Base-by-base conservation (phyloP, 495 filamentous ascomycete genomes). In the Clavariopsis aquatica region DNA sequence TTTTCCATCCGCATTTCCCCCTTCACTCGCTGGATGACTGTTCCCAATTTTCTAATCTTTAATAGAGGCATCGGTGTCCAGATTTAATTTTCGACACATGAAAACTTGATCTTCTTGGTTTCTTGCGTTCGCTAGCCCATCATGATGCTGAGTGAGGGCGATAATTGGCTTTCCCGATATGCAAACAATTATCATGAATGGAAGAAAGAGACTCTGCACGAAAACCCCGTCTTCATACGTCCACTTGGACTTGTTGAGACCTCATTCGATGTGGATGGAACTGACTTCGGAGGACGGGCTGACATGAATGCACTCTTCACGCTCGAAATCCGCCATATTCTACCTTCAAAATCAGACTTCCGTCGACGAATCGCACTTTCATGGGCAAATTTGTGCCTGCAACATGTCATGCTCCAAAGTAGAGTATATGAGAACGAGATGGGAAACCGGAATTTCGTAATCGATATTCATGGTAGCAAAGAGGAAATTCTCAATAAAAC, bases 381-480 rank as follows among this genome's bases (percentile, higher is more conserved):
- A 0, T 78, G 74, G 73, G 53, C 76, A 12, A 67, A 23, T 53
- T 56, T 78, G 12, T 34, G 76, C 12, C 54, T 69, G n/a, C 73
- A 74, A 28, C 72, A 78, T 68, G 27, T 62, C 12, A 60, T 77
- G 24, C 54, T 77, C 22, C 58, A 70, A 41, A 70, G 73, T 10
- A 69, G 65, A 53, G 67, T 66, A 4, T 15, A 49, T 8, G 52
- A 56, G 20, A 23, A 47, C 57, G 49, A 58, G 24, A 46, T 27
- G 2, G 31, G 22, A 13, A 29, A 56, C 22, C 45, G 67, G 51
- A 24, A 36, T 51, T 72, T 74, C 51, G 67, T 68, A 2, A 47
- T 76, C 28, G 69, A 74, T 17, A 13, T 68, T 3, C 62, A 62
- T 1, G 17, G 34, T 1, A 62, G 27, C 17, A 31, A 43, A 15